Evolutionary conservation across 257 asterid species (phyloP), one percentile per base, ranked within the genome.

Genomic region (Nicotiana paniculata): DNA sequence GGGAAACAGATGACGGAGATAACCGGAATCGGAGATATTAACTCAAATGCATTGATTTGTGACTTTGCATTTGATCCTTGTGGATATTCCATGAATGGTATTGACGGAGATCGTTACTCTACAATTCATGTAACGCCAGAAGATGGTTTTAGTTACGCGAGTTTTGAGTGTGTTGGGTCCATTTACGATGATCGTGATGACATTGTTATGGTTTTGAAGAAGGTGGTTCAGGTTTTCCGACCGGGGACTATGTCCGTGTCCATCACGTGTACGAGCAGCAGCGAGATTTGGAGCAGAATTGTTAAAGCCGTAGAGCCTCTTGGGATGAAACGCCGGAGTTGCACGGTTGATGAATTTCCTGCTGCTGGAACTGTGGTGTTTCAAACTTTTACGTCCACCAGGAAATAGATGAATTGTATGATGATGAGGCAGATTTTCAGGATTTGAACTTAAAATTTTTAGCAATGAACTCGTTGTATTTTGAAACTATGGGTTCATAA

Each of bases 61-160:
- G 99, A 96, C 84, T 96, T 89, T 75, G 98, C 97, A 5, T 96
- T 96, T 48, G 98, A 94, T 70, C 98, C 99, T 0, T 96, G 99
- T 77, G 99, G 99, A 0, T 96, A 96, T 72, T 96, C 99, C 0
- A 96, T 96, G 99, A 96, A 96, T 74, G 98, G 98, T 0, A 70
- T 94, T 5, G 97, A 93, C n/a, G 88, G 88, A 26, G 85, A 86
- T 81, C 93, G 97, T 43, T 96, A 96, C 84, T 96, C 97, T 2
- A 96, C 99, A 10, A 90, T 96, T 67, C 99, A 96, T 77, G 99
- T 96, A 21, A 96, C 99, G 6, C 99, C 99, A 1, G 99, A 96
- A 86, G 98, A 96, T 4, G 98, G 93, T 1, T 94, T 92, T 75
- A 96, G 99, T 78, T 96, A 96, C 67, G 98, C 99, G 0, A 96